A percentile compares a stretch with the other conserved stretches of the same genome.
Evolutionary conservation across 2,329 filamentous ascomycete species (phyloP).

Genomic region (Exophiala sideris): DNA sequence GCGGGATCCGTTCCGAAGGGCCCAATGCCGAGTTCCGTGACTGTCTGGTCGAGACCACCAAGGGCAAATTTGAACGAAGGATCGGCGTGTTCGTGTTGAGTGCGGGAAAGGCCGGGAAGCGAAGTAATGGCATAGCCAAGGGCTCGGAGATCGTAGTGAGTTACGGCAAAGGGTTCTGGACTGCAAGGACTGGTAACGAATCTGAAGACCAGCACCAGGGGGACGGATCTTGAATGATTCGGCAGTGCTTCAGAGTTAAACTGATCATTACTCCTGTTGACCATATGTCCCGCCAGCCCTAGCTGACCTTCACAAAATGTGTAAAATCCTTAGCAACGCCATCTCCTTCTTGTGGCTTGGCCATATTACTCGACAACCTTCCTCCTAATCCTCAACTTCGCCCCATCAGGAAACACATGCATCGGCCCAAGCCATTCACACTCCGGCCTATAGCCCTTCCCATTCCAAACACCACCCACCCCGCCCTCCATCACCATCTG

Average conservation of each 20-base stretch:
- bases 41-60: conserved; percentile 36
- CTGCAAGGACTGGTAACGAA: conserved; percentile 6
- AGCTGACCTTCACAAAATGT: neutral
- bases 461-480: conserved; percentile 9
- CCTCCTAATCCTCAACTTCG: conserved; percentile 20
- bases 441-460: conserved; percentile 9
- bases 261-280: neutral
- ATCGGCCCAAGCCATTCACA: conserved; percentile 15
- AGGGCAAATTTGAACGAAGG: conserved; percentile 43
- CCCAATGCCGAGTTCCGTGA: conserved; percentile 44
- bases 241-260: conserved; percentile 17
- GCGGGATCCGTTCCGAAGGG: conserved; percentile 39
- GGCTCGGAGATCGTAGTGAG: conserved; percentile 53
- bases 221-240: conserved; percentile 7
- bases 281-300: neutral
- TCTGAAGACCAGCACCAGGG: too few species aligned
- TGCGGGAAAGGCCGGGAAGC: conserved; percentile 47
- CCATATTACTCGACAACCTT: neutral
- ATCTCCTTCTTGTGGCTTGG: too few species aligned
- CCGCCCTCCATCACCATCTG: conserved; percentile 13
- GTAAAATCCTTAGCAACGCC: too few species aligned
- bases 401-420: conserved; percentile 14
- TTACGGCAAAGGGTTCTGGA: conserved; percentile 54
- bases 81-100: conserved; percentile 52
- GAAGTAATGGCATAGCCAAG: conserved; percentile 37